These are phyloP conservation scores for Vairimorpha necatrix DNA, from an alignment of 371 early-diverging fungal species.

Conservation along the genomic window DNA sequence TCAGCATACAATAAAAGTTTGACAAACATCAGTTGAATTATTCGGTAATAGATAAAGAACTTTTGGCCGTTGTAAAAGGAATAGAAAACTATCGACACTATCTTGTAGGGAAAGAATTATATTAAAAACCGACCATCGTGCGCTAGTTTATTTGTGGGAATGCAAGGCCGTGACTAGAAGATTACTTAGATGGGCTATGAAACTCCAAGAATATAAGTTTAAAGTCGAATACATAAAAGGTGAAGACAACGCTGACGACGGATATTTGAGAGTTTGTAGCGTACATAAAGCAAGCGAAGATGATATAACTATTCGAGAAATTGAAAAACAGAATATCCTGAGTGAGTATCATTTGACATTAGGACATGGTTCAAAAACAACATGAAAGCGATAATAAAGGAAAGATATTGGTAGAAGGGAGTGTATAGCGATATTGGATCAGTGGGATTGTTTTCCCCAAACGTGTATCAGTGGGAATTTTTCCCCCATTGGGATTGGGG, in stretches of 20 bases:
- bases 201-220: conserved; percentile 5
- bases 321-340: background rate
- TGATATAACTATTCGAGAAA: background rate
- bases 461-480: no score
- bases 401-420: conserved; percentile 13
- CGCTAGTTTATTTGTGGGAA: background rate
- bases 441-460: no score
- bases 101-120: background rate
- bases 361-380: conserved; percentile 28
- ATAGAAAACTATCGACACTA: conserved; percentile 5
- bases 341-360: background rate
- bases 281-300: background rate
- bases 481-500: no score
- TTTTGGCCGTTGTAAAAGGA: background rate
- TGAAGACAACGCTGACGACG: conserved; percentile 15
- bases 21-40: conserved; percentile 15
- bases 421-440: no score
- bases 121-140: background rate
- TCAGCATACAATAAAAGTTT: background rate
- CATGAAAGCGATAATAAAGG: conserved; percentile 24
- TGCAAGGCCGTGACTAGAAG: background rate
- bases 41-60: conserved; percentile 8
- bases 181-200: conserved; percentile 1
- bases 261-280: background rate
- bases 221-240: conserved; percentile 26